phyloP scores from a whole-genome alignment of 163 green algal species.

The Smithsoniella earleae region DNA sequence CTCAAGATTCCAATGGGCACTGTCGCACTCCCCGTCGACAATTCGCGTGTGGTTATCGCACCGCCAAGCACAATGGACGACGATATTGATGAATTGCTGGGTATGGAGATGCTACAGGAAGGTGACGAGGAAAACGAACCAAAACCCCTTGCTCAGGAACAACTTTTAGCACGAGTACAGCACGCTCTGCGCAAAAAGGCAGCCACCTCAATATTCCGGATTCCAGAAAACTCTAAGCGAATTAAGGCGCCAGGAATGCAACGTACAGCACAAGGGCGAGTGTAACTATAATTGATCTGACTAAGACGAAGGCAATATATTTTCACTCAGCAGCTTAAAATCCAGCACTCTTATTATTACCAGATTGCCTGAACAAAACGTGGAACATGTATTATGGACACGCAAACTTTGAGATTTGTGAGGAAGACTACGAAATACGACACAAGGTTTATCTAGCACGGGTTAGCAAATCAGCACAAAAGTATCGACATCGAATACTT shows the following conservation, averaged over 20 bases:
- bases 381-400: neutral
- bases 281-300: neutral
- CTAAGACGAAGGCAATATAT: neutral
- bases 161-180: constrained; percentile 38
- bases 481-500: too few species aligned
- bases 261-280: neutral
- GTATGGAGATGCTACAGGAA: constrained; percentile 33
- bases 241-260: neutral
- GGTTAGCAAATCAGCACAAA: too few species aligned
- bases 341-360: neutral
- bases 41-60: constrained; percentile 52
- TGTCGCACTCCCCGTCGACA: constrained; percentile 34
- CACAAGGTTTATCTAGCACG: too few species aligned
- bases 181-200: constrained; percentile 42
- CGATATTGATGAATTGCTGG: constrained; percentile 32
- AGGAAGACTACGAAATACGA: neutral
- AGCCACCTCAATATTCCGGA: constrained; percentile 19
- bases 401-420: neutral
- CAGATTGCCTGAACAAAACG: neutral
- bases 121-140: constrained; percentile 21
- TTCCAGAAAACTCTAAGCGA: constrained; percentile 20
- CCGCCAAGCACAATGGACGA: constrained; percentile 42
- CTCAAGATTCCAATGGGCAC: constrained; percentile 31
- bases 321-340: neutral
- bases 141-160: constrained; percentile 41